Evolutionary conservation across 164 flowering plant species (phyloP).

Genomic region (Tinospora cordifolia): DNA sequence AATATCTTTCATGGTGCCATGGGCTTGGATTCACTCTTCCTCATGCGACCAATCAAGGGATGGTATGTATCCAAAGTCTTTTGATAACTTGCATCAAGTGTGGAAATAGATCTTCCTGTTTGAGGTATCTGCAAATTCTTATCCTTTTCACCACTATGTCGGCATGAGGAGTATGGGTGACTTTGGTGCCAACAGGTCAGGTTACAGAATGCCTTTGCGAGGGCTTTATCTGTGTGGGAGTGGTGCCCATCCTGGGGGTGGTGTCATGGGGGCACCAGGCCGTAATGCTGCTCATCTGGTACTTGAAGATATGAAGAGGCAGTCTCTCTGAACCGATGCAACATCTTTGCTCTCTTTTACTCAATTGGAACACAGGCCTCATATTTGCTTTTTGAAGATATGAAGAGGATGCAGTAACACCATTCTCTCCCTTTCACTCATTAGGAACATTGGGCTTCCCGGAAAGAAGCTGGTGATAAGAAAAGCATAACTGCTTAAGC

Average conservation of each 20-base stretch:
- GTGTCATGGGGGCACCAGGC: constrained; percentile 97
- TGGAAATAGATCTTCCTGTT: neutral
- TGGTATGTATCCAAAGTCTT: constrained; percentile 38
- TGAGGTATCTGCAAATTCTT: neutral
- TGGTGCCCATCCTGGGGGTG: constrained; percentile 95
- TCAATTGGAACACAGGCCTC: no score
- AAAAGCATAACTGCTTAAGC: no score
- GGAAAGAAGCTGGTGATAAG: no score
- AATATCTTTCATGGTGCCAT: constrained; percentile 98
- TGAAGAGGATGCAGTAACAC: constrained; percentile 22
- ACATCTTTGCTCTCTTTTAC: no score
- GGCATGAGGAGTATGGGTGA: neutral
- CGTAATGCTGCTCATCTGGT: constrained; percentile 83
- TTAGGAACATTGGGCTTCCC: no score
- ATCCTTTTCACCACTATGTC: neutral
- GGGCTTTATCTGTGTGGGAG: constrained; percentile 90
- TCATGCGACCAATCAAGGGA: constrained; percentile 95
- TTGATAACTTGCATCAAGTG: neutral
- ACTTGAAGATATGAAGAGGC: constrained; percentile 50
- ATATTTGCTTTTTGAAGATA: constrained; percentile 46
- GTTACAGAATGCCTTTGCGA: constrained; percentile 61
- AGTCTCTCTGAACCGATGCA: neutral
- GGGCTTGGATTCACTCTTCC: constrained; percentile 88
- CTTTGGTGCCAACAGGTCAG: constrained; percentile 52
- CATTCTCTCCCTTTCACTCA: no score